Percentiles rank a stretch among this genome's conserved stretches.
phyloP scores from a whole-genome alignment of 345 rosid genomes.

The Balakata baccata region DNA sequence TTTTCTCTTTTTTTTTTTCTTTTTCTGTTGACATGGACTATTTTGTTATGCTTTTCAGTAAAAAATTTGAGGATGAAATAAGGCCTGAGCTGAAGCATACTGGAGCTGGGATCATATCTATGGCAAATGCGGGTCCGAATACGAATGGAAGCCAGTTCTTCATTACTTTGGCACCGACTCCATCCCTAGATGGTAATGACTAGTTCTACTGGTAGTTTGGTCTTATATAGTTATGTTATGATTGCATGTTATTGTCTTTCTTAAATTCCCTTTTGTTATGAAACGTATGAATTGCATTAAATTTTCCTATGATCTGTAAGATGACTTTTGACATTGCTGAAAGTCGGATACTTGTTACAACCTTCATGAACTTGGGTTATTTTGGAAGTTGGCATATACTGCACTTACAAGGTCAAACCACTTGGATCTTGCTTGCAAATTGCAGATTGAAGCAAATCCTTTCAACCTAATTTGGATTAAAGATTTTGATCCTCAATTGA shows the following conservation, averaged over 20 bases:
- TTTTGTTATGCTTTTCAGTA: slow-evolving; percentile 28
- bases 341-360: background rate
- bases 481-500: background rate
- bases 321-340: background rate
- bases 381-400: background rate
- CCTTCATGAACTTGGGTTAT: background rate
- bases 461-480: background rate
- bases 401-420: background rate
- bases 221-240: background rate
- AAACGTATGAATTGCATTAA: background rate
- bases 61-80: slow-evolving; percentile 88
- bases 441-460: background rate
- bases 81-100: slow-evolving; percentile 82
- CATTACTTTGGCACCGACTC: slow-evolving; percentile 78
- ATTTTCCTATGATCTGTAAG: background rate
- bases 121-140: slow-evolving; percentile 98
- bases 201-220: background rate
- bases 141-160: slow-evolving; percentile 95
- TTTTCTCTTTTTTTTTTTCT: slow-evolving; percentile 3
- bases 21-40: background rate
- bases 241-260: too few species aligned
- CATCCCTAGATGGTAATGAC: slow-evolving; percentile 75
- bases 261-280: too few species aligned
- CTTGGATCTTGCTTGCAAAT: background rate
- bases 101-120: slow-evolving; percentile 87